Evolutionary conservation across 768 basidiomycete genomes (phyloP).

Genomic region (Cubamyces lactineus): DNA sequence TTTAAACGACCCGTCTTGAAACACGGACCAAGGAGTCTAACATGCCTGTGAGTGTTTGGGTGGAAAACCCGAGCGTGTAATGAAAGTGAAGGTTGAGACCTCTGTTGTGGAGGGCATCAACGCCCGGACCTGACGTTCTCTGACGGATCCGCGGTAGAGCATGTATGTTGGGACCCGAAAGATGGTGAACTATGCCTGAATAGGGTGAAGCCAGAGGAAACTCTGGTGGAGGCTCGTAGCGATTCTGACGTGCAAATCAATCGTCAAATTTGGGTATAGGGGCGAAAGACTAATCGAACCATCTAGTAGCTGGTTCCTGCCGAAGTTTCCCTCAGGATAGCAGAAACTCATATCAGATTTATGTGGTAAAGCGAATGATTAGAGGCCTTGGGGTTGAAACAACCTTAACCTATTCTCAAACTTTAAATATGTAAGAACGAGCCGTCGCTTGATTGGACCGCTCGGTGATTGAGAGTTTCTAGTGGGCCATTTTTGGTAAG

Average conservation of each 20-base stretch:
- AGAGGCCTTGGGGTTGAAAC: conserved; percentile 89
- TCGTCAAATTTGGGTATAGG: conserved; percentile 95
- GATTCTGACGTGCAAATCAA: conserved; percentile 97
- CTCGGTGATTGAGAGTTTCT: conserved; percentile 65
- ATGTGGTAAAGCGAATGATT: conserved; percentile 86
- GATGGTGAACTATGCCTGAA: conserved; percentile 90
- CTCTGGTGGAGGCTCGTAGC: conserved; percentile 95
- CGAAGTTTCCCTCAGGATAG: conserved; percentile 85
- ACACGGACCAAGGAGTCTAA: too few species aligned
- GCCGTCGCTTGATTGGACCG: conserved; percentile 54
- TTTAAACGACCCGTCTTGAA: too few species aligned
- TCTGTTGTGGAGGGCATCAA: conserved; percentile 69
- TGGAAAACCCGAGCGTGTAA: too few species aligned
- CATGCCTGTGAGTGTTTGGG: too few species aligned
- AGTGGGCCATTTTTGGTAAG: conserved; percentile 77
- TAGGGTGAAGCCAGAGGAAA: conserved; percentile 95
- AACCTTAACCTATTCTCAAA: conserved; percentile 85
- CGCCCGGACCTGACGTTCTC: conserved; percentile 75
- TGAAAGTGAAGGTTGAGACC: too few species aligned
- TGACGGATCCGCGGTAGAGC: conserved; percentile 80
- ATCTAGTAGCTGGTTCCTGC: conserved; percentile 93
- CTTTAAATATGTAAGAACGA: conserved; percentile 66
- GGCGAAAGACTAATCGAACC: conserved; percentile 96
- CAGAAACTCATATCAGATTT: conserved; percentile 61
- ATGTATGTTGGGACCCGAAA: conserved; percentile 87